Percentiles rank a stretch among this genome's conserved stretches.
Conservation (phyloP, 495 filamentous ascomycete genomes). For the Penicillium daleae region DNA sequence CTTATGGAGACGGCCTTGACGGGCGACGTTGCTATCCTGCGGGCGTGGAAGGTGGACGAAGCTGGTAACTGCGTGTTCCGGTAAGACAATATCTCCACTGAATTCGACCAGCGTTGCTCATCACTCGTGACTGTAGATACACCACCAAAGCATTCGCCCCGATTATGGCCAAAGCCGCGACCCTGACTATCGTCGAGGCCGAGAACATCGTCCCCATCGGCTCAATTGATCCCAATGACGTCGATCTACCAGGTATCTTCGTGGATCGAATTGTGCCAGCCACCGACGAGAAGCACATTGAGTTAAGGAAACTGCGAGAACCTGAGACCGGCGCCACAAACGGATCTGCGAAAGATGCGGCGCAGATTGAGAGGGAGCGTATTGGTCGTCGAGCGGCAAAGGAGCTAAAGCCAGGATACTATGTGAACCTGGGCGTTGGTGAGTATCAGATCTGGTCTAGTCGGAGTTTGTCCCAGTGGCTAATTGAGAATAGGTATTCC, state of each 20-base stretch:
- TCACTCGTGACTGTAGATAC: slow-evolving; percentile 32
- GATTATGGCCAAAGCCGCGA: slow-evolving; percentile 86
- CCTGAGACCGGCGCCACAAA: slow-evolving; percentile 51
- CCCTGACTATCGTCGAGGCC: slow-evolving; percentile 88
- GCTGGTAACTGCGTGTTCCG: slow-evolving; percentile 92
- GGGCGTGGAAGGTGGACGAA: slow-evolving; percentile 84
- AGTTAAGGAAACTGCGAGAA: slow-evolving; percentile 75
- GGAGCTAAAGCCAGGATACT: slow-evolving; percentile 93
- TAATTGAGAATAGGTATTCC: slow-evolving; percentile 60
- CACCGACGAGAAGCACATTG: slow-evolving; percentile 75
- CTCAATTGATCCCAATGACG: slow-evolving; percentile 74
- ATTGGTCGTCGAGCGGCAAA: slow-evolving; percentile 85
- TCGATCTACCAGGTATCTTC: slow-evolving; percentile 89
- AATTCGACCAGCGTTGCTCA: neutral
- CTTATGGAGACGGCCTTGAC: slow-evolving; percentile 82
- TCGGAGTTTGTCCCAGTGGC: neutral
- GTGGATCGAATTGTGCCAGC: slow-evolving; percentile 82
- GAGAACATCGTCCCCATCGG: slow-evolving; percentile 88
- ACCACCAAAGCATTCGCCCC: slow-evolving; percentile 71
- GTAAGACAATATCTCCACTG: slow-evolving; percentile 21
- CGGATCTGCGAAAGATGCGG: slow-evolving; percentile 61
- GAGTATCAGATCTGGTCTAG: slow-evolving; percentile 48
- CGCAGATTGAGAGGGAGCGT: slow-evolving; percentile 71
- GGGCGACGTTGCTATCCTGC: slow-evolving; percentile 86
- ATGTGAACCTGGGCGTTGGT: slow-evolving; percentile 90